Base-by-base conservation (phyloP, 345 rosid genomes). In the Mercurialis annua region DNA sequence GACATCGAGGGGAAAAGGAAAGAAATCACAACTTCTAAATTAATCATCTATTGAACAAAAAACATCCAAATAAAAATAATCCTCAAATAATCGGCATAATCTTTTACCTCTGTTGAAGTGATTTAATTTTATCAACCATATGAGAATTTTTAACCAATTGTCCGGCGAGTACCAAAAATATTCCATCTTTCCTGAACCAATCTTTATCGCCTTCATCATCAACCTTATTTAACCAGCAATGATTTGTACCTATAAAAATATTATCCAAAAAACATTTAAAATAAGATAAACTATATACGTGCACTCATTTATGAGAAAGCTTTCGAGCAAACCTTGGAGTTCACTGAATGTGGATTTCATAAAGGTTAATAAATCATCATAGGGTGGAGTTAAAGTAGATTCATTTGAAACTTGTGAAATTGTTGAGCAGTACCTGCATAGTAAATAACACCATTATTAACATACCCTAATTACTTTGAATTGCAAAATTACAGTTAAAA, bases 201-300 rank as follows among this genome's bases (percentile, higher is more conserved):
- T 62, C 73, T 40, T 66, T 75, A 60, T 73, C 77, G 30, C 69
- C 82, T 51, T 70, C 6, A 1, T 70, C 6, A 1, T 40, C 77
- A 64, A 38, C 80, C 58, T 60, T 72, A 79, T 93, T 93, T 66
- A 93, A 73, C 98, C 97, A 93, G 74, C 70, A 79, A 87, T 90
- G 88, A 47, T 82, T 55, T 1, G 77, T 84, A 18, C 96, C 98
- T 93, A 76, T 67, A 17, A 49, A 36, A 30, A 47, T 51, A 48
- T 68, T 27, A 14, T 69, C 48, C 27, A 55, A 20, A 51, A 61
- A 6, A 23, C 10, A 27, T 29, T 49, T 4, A 17, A 38, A 60
- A 17, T 16, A 48, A 1, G 27, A n/a, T 23, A 30, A 56, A 55
- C 27, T 24, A 43, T 9, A 10, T 6, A n/a, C 21, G 18, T 1